These are phyloP conservation scores for Trichoderma sp. DNA, from an alignment of 2,329 filamentous ascomycete genomes.

Conservation along the genomic window DNA sequence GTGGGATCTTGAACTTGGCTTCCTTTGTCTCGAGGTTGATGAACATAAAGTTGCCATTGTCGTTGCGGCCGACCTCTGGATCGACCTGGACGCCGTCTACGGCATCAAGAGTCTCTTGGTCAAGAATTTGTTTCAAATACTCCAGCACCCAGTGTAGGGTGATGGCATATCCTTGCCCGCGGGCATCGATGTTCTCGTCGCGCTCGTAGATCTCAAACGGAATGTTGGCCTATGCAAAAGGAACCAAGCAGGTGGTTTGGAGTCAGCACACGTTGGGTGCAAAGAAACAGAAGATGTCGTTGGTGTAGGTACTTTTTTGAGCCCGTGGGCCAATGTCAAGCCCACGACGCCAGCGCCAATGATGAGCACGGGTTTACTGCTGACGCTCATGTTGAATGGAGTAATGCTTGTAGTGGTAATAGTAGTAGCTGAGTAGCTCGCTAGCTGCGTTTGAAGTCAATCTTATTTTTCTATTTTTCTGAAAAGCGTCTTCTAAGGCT, in stretches of 20 bases:
- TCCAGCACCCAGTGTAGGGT: constrained; percentile 57
- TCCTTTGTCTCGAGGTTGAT: constrained; percentile 39
- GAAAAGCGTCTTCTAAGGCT: not conserved
- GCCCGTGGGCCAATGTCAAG: constrained; percentile 36
- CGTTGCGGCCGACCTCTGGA: constrained; percentile 39
- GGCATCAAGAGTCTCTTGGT: constrained; percentile 23
- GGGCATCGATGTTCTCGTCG: constrained; percentile 29
- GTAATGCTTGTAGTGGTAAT: not conserved
- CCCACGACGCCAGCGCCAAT: constrained; percentile 39
- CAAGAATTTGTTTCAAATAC: constrained; percentile 28
- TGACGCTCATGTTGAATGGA: constrained; percentile 1
- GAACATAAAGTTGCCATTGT: constrained; percentile 40
- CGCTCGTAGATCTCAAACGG: constrained; percentile 34
- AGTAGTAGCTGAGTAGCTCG: not conserved
- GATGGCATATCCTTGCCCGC: constrained; percentile 54
- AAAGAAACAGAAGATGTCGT: not conserved
- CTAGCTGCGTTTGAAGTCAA: not conserved
- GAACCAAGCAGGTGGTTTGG: not conserved
- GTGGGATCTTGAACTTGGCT: constrained; percentile 38
- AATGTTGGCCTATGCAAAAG: constrained; percentile 26
- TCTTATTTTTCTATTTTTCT: not conserved
- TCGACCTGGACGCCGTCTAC: constrained; percentile 31
- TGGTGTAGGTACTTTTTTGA: constrained; percentile 33
- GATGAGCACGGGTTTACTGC: constrained; percentile 33
- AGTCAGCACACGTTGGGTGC: not conserved